Evolutionary conservation across 139 green algal genomes (phyloP).

Genomic region (Penium margaritaceum): DNA sequence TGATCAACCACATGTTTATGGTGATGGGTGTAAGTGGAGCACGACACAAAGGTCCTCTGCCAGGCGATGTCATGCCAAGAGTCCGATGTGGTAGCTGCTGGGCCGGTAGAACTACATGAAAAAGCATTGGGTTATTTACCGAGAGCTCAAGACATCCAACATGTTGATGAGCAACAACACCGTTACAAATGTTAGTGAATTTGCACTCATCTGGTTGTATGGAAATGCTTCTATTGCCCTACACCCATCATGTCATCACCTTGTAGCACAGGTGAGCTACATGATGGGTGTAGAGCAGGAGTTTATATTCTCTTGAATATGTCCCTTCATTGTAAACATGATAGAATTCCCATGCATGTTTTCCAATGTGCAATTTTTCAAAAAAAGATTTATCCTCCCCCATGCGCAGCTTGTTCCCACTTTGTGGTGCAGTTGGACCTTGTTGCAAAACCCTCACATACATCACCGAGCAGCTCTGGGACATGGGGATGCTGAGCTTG

Average conservation of each 20-base stretch:
- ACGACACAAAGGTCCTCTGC: conserved; percentile 82
- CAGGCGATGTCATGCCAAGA: conserved; percentile 70
- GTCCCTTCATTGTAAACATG: too few species aligned
- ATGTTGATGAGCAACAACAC: conserved; percentile 89
- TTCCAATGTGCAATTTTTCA: conserved; percentile 80
- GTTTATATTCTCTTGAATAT: too few species aligned
- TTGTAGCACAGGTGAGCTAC: conserved; percentile 62
- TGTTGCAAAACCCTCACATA: neutral
- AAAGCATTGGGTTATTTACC: conserved; percentile 76
- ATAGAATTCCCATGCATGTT: conserved; percentile 25
- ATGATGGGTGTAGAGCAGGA: too few species aligned
- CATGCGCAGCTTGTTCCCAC: conserved; percentile 73
- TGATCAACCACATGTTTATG: conserved; percentile 73
- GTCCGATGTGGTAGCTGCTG: conserved; percentile 78
- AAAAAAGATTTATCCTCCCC: neutral
- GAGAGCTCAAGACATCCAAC: conserved; percentile 92
- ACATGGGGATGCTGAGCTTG: neutral
- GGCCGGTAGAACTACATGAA: conserved; percentile 79
- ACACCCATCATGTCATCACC: conserved; percentile 73
- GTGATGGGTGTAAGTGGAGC: conserved; percentile 97
- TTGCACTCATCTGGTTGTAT: conserved; percentile 81
- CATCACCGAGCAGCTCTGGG: neutral
- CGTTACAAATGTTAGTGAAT: conserved; percentile 94
- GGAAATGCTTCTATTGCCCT: conserved; percentile 53
- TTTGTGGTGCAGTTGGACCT: conserved; percentile 58